Conservation (phyloP, 208 protist genomes). For the Strigomonas culicis region DNA sequence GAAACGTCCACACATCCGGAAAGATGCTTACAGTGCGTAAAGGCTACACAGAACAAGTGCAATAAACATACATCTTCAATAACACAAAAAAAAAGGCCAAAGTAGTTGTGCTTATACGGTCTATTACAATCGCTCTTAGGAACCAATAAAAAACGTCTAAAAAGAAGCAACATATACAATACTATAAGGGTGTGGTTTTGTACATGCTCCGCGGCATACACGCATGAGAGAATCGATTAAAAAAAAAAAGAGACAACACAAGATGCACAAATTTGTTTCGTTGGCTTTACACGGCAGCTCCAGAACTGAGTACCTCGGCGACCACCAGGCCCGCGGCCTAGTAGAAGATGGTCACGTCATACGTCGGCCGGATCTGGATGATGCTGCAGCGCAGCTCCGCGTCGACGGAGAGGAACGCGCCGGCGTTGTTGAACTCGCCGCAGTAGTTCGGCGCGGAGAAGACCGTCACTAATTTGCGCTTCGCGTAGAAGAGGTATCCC, state of each 20-base stretch:
- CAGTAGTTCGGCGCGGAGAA: slow-evolving; percentile 90
- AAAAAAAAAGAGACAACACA: background rate
- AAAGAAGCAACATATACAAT: slow-evolving; percentile 13
- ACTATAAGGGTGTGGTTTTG: too few species aligned
- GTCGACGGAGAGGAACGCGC: slow-evolving; percentile 71
- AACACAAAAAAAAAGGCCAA: slow-evolving; percentile 1
- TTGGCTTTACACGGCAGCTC: too few species aligned
- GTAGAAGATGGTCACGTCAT: slow-evolving; percentile 45
- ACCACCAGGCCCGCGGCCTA: too few species aligned
- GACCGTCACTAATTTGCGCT: slow-evolving; percentile 57
- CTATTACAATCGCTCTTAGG: background rate
- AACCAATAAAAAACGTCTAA: slow-evolving; percentile 7
- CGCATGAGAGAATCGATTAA: background rate
- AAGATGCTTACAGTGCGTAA: too few species aligned
- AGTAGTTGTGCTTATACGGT: slow-evolving; percentile 1
- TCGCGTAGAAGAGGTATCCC: slow-evolving; percentile 79
- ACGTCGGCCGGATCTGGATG: slow-evolving; percentile 38
- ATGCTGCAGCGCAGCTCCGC: slow-evolving; percentile 85
- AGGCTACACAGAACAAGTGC: too few species aligned
- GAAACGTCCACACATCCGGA: background rate
- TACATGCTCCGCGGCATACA: too few species aligned
- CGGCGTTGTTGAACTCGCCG: slow-evolving; percentile 69
- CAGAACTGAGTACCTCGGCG: too few species aligned
- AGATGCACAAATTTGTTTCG: too few species aligned
- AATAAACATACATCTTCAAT: background rate